phyloP scores from a whole-genome alignment of 148 eudicot genomes.

The Chenopodium quinoa region DNA sequence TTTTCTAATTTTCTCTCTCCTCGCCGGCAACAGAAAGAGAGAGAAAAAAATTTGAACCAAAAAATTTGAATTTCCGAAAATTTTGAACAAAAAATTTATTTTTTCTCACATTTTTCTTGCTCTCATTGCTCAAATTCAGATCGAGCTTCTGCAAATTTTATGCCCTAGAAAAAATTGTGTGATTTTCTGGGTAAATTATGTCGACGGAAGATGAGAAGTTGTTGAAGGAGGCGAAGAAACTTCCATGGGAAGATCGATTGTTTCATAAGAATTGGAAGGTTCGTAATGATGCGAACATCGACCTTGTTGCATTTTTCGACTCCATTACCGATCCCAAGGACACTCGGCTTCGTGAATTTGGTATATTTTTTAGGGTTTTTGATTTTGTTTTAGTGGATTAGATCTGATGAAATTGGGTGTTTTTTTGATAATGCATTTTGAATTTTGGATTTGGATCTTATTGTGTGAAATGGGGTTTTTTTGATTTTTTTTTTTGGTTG shows the following conservation, averaged over 20 bases:
- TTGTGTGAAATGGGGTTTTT: not conserved
- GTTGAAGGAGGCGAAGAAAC: slow-evolving; percentile 95
- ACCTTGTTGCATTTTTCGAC: slow-evolving; percentile 68
- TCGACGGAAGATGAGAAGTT: slow-evolving; percentile 93
- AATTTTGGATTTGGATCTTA: slow-evolving; percentile 22
- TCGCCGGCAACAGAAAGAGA: not conserved
- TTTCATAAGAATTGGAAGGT: slow-evolving; percentile 95
- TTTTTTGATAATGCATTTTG: slow-evolving; percentile 16
- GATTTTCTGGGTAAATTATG: slow-evolving; percentile 35
- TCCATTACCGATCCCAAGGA: slow-evolving; percentile 93
- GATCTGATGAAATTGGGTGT: slow-evolving; percentile 32
- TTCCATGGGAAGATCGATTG: slow-evolving; percentile 98
- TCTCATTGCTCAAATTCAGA: slow-evolving; percentile 1
- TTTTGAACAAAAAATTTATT: not conserved
- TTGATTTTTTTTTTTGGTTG: slow-evolving; percentile 1
- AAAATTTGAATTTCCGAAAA: not conserved
- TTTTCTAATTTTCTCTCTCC: slow-evolving; percentile 6
- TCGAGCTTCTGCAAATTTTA: slow-evolving; percentile 3
- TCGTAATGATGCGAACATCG: slow-evolving; percentile 92
- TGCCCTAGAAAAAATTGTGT: not conserved
- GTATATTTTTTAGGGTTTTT: slow-evolving; percentile 34
- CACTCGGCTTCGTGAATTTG: slow-evolving; percentile 86
- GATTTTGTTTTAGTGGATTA: not conserved
- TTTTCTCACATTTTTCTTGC: slow-evolving; percentile 14
- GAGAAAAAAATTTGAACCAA: not conserved